phyloP scores from a whole-genome alignment of 2,329 filamentous ascomycete genomes.

The Diaporthe sp. region DNA sequence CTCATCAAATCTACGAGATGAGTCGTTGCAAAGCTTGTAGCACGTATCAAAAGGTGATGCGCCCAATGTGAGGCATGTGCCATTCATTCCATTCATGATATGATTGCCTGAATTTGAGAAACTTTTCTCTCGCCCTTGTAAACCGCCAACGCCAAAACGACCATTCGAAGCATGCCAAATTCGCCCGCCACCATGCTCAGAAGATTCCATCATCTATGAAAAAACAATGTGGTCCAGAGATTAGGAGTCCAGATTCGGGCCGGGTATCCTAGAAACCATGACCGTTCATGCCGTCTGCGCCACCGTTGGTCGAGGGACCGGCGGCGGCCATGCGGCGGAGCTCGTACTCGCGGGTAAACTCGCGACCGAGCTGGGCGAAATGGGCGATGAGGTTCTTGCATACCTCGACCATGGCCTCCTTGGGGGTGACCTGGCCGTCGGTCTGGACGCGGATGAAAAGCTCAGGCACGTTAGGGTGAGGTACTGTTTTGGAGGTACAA shows the following conservation, averaged over 20 bases:
- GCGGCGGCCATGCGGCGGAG: constrained; percentile 85
- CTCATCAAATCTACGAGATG: not conserved
- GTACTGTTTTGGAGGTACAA: constrained; percentile 55
- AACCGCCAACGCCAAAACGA: constrained; percentile 30
- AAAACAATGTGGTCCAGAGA: not conserved
- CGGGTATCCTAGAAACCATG: constrained; percentile 40
- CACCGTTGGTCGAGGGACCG: constrained; percentile 64
- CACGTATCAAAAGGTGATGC: not conserved
- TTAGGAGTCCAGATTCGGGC: not conserved
- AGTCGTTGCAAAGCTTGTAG: not conserved
- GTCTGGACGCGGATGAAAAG: constrained; percentile 87
- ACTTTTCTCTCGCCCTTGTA: not conserved
- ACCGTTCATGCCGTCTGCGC: constrained; percentile 43
- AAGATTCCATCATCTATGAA: not conserved
- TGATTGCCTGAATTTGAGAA: not conserved
- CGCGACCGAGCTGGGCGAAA: constrained; percentile 82
- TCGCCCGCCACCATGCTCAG: not conserved
- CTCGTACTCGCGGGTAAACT: constrained; percentile 94
- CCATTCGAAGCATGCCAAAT: constrained; percentile 14
- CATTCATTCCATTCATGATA: constrained; percentile 14
- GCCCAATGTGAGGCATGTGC: not conserved
- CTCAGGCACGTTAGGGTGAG: constrained; percentile 72
- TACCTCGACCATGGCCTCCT: constrained; percentile 84
- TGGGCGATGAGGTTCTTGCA: constrained; percentile 87
- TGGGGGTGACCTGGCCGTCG: constrained; percentile 88